Conservation (phyloP, 306 rosid species). For the Styphnolobium japonicum region DNA sequence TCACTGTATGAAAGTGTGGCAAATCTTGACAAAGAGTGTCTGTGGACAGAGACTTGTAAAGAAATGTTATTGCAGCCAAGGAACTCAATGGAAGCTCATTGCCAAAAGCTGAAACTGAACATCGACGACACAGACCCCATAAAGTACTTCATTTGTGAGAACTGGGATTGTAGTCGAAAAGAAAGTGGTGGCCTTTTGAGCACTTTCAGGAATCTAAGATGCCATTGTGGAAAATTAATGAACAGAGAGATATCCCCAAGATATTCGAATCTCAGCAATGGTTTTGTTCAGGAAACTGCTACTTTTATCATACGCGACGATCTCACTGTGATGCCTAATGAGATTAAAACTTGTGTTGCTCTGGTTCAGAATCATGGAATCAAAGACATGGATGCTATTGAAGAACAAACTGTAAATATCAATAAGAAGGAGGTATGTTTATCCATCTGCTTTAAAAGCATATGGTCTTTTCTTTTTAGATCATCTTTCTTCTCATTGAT, state of each 20-base stretch:
- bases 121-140: background rate
- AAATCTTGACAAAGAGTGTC: background rate
- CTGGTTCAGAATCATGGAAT: background rate
- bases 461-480: too few species aligned
- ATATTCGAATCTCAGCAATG: background rate
- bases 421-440: background rate
- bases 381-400: background rate
- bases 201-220: background rate
- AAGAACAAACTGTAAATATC: background rate
- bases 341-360: background rate
- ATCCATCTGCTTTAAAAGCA: background rate
- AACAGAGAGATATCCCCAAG: background rate
- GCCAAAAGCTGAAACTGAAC: background rate
- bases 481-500: background rate
- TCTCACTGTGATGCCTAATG: constrained; percentile 11
- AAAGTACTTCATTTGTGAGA: background rate
- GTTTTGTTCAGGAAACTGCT: background rate
- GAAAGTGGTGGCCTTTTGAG: background rate
- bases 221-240: constrained; percentile 1
- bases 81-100: constrained; percentile 11
- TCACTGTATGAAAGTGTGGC: background rate
- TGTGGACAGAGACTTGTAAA: background rate
- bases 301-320: background rate
- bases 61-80: background rate
- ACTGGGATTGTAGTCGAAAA: background rate